Percentiles rank a stretch among this genome's conserved stretches.
phyloP scores from a whole-genome alignment of 371 early-diverging fungal species.

The Mortierella sp. region DNA sequence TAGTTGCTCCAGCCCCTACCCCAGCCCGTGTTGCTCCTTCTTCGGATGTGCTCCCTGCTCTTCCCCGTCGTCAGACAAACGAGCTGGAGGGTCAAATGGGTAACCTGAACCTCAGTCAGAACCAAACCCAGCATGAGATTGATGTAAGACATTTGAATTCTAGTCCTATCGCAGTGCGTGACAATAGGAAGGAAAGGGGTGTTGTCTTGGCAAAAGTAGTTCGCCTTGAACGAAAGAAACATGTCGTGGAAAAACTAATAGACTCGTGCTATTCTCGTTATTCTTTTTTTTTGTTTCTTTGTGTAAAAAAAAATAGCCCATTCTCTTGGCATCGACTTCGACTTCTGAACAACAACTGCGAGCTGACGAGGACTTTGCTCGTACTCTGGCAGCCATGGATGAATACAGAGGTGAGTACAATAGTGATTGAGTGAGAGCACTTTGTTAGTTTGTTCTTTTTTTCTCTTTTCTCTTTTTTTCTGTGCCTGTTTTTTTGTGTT shows the following conservation, averaged over 20 bases:
- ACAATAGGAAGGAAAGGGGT: neutral
- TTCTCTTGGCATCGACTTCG: constrained; percentile 58
- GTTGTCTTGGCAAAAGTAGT: constrained; percentile 5
- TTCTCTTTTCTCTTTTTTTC: neutral
- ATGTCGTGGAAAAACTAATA: neutral
- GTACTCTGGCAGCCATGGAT: constrained; percentile 54
- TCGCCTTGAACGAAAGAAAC: neutral
- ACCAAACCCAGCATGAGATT: constrained; percentile 31
- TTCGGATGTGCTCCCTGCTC: constrained; percentile 24
- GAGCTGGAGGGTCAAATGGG: neutral
- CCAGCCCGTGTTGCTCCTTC: neutral
- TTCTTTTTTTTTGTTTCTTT: neutral
- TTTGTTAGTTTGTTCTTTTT: too few relatives aligned
- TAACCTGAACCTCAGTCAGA: constrained; percentile 29
- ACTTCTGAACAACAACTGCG: constrained; percentile 56
- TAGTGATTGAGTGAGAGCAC: neutral
- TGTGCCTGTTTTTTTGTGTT: neutral
- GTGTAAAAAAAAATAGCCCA: constrained; percentile 25
- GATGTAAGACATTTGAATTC: constrained; percentile 34
- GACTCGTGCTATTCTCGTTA: neutral
- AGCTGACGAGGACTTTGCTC: constrained; percentile 55
- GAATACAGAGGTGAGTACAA: constrained; percentile 47
- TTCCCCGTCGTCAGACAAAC: constrained; percentile 41
- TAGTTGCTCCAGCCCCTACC: constrained; percentile 2
- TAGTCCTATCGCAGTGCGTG: neutral